These are phyloP conservation scores for Sarocladium brachiariae DNA, from an alignment of 2,329 filamentous ascomycete species.

Conservation along the genomic window DNA sequence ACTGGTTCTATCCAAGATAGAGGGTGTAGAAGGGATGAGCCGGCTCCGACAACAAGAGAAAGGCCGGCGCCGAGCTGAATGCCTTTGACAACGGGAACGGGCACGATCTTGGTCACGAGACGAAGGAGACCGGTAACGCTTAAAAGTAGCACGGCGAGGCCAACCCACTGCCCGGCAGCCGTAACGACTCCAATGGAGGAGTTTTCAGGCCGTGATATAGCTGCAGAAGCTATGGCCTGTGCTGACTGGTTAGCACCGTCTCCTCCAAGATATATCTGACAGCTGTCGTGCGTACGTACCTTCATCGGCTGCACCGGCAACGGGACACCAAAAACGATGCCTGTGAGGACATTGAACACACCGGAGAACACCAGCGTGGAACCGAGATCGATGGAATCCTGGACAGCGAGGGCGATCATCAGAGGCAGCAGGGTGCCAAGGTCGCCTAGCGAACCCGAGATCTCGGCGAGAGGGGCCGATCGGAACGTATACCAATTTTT, in stretches of 20 bases:
- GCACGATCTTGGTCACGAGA: conserved; percentile 67
- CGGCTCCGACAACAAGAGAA: conserved; percentile 73
- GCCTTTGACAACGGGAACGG: conserved; percentile 83
- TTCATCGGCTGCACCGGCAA: conserved; percentile 87
- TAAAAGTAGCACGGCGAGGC: conserved; percentile 64
- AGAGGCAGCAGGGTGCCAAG: conserved; percentile 84
- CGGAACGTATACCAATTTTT: conserved; percentile 45
- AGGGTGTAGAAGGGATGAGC: conserved; percentile 57
- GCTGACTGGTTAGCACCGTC: conserved; percentile 4
- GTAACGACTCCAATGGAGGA: conserved; percentile 53
- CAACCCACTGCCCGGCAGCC: conserved; percentile 71
- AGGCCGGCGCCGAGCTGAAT: conserved; percentile 91
- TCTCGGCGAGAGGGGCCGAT: conserved; percentile 53
- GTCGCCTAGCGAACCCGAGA: conserved; percentile 83
- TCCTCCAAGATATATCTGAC: not conserved
- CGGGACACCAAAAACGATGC: conserved; percentile 77
- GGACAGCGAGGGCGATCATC: conserved; percentile 76
- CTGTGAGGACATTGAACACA: conserved; percentile 77
- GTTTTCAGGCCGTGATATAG: conserved; percentile 62
- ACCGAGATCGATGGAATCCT: conserved; percentile 71
- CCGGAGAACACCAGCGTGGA: conserved; percentile 86
- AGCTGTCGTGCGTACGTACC: conserved; percentile 24
- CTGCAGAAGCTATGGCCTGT: conserved; percentile 79
- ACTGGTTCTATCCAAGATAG: conserved; percentile 62
- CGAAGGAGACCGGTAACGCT: conserved; percentile 72